phyloP scores from a whole-genome alignment of 2,329 filamentous ascomycete species.

The Ceratocystis papillata region DNA sequence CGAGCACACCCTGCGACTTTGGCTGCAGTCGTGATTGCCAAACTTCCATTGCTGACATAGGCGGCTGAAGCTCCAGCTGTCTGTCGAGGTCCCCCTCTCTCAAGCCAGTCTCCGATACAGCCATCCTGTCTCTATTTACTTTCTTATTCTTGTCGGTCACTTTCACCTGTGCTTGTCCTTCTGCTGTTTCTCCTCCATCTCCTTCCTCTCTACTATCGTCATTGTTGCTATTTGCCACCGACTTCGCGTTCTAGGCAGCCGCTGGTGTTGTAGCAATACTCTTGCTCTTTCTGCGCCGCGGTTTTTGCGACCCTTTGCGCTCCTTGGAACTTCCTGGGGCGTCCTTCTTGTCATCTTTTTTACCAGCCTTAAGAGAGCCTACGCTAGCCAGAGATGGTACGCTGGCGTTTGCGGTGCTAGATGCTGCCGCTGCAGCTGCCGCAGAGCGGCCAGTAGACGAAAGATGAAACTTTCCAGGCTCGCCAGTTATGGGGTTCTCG shows the following conservation, averaged over 20 bases:
- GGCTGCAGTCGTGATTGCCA: background rate
- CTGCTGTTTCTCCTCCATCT: background rate
- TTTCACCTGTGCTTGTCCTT: background rate
- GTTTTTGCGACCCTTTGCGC: slow-evolving; percentile 32
- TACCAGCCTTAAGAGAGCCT: background rate
- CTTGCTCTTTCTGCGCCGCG: slow-evolving; percentile 36
- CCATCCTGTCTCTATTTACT: background rate
- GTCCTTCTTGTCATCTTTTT: slow-evolving; percentile 5
- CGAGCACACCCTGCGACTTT: background rate
- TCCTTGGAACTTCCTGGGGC: slow-evolving; percentile 29
- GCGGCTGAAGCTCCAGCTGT: background rate
- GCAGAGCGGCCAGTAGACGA: slow-evolving; percentile 43
- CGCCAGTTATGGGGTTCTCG: slow-evolving; percentile 56
- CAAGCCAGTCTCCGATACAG: background rate
- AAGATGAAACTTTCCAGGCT: slow-evolving; percentile 55
- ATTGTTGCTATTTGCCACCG: background rate
- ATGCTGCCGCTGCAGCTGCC: slow-evolving; percentile 16
- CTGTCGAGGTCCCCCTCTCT: no score
- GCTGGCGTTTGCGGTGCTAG: background rate
- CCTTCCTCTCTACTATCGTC: background rate
- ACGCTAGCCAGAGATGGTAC: background rate
- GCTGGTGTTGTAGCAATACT: slow-evolving; percentile 20
- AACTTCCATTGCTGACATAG: no score
- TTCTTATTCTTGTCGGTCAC: background rate
- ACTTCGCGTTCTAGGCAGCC: slow-evolving; percentile 16